Evolutionary conservation across 768 basidiomycete species (phyloP).

Genomic region (Auricularia sp.): DNA sequence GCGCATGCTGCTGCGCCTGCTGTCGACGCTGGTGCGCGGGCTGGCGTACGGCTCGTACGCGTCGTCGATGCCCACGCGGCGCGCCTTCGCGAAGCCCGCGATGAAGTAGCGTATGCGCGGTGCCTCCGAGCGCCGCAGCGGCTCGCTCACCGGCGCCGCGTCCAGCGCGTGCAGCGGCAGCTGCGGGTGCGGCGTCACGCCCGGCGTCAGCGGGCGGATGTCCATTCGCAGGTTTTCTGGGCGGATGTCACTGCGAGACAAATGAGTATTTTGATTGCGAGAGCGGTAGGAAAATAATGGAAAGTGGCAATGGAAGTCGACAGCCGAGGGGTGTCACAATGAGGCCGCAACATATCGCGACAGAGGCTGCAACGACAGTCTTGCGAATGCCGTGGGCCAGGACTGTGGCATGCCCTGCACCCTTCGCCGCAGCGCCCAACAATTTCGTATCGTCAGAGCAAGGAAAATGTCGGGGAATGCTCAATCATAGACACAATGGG

Average conservation of each 20-base stretch:
- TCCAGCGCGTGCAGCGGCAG: neutral
- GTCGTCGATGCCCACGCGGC: neutral
- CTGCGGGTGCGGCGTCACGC: neutral
- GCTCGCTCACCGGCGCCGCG: neutral
- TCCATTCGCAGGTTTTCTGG: neutral
- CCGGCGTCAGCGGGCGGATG: neutral
- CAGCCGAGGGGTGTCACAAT: no score
- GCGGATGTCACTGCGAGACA: neutral
- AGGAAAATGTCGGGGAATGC: no score
- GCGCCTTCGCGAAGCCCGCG: neutral
- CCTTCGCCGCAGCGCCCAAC: no score
- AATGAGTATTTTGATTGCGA: neutral
- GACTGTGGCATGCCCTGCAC: no score
- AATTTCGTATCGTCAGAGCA: no score
- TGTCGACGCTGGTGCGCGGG: no score
- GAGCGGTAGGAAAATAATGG: neutral
- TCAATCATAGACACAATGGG: no score
- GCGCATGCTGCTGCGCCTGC: no score
- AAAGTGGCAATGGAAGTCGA: neutral
- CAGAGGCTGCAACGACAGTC: no score
- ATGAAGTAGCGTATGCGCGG: conserved; percentile 1
- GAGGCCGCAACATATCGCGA: no score
- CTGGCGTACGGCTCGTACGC: no score
- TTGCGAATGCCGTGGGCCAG: no score
- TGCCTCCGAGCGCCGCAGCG: neutral